Evolutionary conservation across 306 rosid genomes (phyloP), one percentile per base, ranked within the genome.

Genomic region (Benincasa hispida): DNA sequence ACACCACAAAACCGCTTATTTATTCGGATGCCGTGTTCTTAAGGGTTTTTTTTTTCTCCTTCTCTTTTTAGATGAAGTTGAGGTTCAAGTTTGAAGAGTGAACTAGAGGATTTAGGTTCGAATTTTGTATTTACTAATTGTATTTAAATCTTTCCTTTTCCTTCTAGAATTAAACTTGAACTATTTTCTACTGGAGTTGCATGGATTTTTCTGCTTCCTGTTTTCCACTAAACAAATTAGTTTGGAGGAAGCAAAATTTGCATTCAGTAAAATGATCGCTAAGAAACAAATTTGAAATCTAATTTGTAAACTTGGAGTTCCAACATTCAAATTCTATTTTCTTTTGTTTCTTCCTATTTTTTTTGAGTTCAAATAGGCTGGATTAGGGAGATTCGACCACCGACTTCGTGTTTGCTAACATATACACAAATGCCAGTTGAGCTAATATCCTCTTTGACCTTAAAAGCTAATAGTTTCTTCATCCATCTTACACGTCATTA

Each of bases 91-190:
- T 55, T 75, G 67, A 75, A 55, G 78, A 75, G 78, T 75, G 51
- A 55, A 75, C 24, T 72, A 50, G 76, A 72, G 45, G 76, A 72
- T 41, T 35, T 75, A 56, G 78, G 53, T 75, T 37, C 17, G 54
- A 75, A 75, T 75, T 75, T 75, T 75, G 78, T 75, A 75, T 75
- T 56, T 54, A 75, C 78, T 75, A 74, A 74, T 30, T 75, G 78
- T 75, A 75, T 75, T 75, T 51, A 72, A 48, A 51, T 50, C 57
- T 51, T 51, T 72, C 47, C 47, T 72, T 72, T 72, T 72, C 76
- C 19, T 72, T 28, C 76, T 50, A 72, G 76, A 51, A 30, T 4
- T 28, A 13, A 68, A 70, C 22, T 6, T 18, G 27, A 72, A 72
- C 76, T 72, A 19, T 51, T 72, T 70, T 30, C 61, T 72, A 1